Evolutionary conservation across 139 green algal genomes (phyloP), one percentile per base, ranked within the genome.

Genomic region (Chlamydomonas schloesseri): DNA sequence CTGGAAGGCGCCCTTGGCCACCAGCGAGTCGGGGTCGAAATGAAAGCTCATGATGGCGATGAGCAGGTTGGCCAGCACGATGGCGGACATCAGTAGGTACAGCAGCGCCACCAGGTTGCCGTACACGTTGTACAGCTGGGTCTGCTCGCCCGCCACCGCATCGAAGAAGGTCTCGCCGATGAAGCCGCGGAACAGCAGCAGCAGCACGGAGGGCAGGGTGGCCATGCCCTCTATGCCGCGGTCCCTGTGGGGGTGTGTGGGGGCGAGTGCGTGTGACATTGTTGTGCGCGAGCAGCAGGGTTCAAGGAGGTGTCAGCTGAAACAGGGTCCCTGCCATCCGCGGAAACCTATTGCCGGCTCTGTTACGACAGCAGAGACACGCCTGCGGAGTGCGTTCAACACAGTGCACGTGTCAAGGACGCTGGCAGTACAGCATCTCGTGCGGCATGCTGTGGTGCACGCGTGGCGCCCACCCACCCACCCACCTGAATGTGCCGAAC

Each of bases 101-200:
- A 77, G 71, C 42, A 77, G 42, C 26, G 42, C 21, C 11, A 77
- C 26, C 23, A 77, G 24, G 42, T 77, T 77, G 71, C 71, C 71
- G 71, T 77, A 77, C 71, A 77, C 33, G 34, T 73, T 77, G 42
- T 58, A 77, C 71, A 18, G 37, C 20, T 42, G 60, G 0, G 33
- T 1, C 24, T 34, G 17, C 42, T 58, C 37, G 37, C 8, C 26
- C 26, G 20, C 21, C 14, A n/a, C 29, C 14, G 50, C 8, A 18
- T 77, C 71, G 28, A 77, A 77, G 37, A 77, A 60, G 71, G 37
- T 77, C 42, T 77, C 71, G 24, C 71, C 71, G 24, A 60, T 24
- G 42, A 77, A 77, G 42, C 37, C 34, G 26, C 42, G 71, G 71
- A 77, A 77, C 11, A 77, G 71, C 71, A n/a, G 36, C 10, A 77